Evolutionary conservation across 495 filamentous ascomycete genomes (phyloP).

Genomic region (Aspergillus sclerotioniger): DNA sequence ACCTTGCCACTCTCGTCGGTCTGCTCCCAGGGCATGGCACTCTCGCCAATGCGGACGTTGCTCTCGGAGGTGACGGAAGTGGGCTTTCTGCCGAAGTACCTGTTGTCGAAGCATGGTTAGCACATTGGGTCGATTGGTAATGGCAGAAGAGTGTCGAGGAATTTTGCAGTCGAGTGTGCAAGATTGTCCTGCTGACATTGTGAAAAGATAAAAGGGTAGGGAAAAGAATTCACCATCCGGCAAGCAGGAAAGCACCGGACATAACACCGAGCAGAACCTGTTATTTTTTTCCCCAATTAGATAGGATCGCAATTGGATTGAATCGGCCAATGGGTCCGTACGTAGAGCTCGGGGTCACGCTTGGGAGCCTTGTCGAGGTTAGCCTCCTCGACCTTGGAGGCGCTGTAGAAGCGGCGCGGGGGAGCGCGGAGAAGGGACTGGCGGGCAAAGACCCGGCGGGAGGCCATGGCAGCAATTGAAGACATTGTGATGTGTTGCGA

Average conservation of each 20-base stretch:
- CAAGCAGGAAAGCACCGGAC: slow-evolving; percentile 81
- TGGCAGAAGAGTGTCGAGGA: neutral
- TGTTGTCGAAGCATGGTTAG: slow-evolving; percentile 21
- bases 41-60: slow-evolving; percentile 66
- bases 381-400: slow-evolving; percentile 48
- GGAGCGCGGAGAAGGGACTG: slow-evolving; percentile 43
- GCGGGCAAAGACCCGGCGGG: slow-evolving; percentile 49
- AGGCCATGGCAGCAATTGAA: slow-evolving; percentile 51
- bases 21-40: slow-evolving; percentile 87
- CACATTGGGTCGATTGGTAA: slow-evolving; percentile 5
- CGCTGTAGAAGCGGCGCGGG: slow-evolving; percentile 38
- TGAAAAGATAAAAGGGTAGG: slow-evolving; percentile 59
- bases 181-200: neutral
- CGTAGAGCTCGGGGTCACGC: slow-evolving; percentile 79
- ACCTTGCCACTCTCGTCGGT: slow-evolving; percentile 51
- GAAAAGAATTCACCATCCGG: slow-evolving; percentile 62
- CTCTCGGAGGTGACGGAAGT: slow-evolving; percentile 81
- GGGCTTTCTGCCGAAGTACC: slow-evolving; percentile 72
- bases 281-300: slow-evolving; percentile 9
- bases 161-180: slow-evolving; percentile 6
- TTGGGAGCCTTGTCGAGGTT: slow-evolving; percentile 64
- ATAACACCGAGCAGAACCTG: slow-evolving; percentile 91
- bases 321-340: slow-evolving; percentile 40
- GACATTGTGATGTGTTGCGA: slow-evolving; percentile 45
- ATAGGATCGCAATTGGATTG: slow-evolving; percentile 7